Conservation (phyloP, 257 asterid genomes). For the Haberlea rhodopensis region DNA sequence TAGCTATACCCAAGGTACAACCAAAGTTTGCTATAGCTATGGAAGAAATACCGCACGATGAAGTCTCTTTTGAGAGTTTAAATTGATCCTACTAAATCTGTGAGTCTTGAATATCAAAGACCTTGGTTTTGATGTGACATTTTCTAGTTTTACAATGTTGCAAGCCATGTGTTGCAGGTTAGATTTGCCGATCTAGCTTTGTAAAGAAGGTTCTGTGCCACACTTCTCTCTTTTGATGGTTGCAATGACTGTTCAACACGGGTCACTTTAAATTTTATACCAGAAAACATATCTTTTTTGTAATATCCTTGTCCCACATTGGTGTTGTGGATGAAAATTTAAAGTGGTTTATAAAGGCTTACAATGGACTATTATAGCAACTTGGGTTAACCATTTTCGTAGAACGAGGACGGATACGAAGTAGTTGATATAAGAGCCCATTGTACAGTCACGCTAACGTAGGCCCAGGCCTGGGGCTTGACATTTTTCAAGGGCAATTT, state of each 20-base stretch:
- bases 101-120: slow-evolving; percentile 37
- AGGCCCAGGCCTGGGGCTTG: no score
- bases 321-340: no score
- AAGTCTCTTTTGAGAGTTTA: slow-evolving; percentile 81
- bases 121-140: neutral
- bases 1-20: slow-evolving; percentile 93
- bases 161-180: neutral
- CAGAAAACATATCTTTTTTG: neutral
- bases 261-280: neutral
- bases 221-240: neutral
- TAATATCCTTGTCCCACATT: no score
- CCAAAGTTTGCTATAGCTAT: slow-evolving; percentile 87
- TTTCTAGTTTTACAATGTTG: slow-evolving; percentile 23
- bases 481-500: neutral
- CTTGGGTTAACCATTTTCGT: no score
- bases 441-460: no score
- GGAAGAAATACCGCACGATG: slow-evolving; percentile 96
- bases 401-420: no score
- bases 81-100: slow-evolving; percentile 88
- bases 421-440: no score
- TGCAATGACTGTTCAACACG: neutral
- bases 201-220: neutral
- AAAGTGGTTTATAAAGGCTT: no score
- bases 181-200: slow-evolving; percentile 6
- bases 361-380: no score